Conservation (phyloP, 73 alveolate genomes). For the Paramecium pentaurelia region DNA sequence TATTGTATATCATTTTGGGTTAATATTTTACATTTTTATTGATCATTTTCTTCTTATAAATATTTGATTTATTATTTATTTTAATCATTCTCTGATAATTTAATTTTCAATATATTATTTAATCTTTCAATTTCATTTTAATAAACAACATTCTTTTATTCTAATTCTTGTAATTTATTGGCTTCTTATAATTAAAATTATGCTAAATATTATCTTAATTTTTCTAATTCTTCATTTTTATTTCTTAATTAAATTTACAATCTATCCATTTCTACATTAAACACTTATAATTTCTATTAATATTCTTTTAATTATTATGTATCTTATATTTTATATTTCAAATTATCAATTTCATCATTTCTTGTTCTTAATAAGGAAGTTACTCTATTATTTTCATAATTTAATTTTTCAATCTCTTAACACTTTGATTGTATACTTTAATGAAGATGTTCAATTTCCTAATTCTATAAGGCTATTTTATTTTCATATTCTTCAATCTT, state of each 20-base stretch:
- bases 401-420: not conserved
- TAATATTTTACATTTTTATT: not conserved
- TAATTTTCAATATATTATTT: not conserved
- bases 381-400: not conserved
- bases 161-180: not conserved
- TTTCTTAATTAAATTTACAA: not conserved
- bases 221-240: slow-evolving; percentile 20
- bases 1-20: not conserved
- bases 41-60: not conserved
- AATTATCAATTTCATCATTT: not conserved
- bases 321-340: not conserved
- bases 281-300: not conserved
- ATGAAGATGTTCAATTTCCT: slow-evolving; percentile 13
- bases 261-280: not conserved
- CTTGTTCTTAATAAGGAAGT: not conserved
- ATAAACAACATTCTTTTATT: not conserved
- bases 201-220: not conserved
- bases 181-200: not conserved
- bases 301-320: not conserved
- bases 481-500: slow-evolving; percentile 36
- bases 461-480: slow-evolving; percentile 9
- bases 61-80: not conserved
- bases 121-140: not conserved
- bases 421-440: not conserved
- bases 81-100: not conserved